These are phyloP conservation scores for Colletotrichum nymphaeae DNA, from an alignment of 2,329 filamentous ascomycete species.

Conservation along the genomic window DNA sequence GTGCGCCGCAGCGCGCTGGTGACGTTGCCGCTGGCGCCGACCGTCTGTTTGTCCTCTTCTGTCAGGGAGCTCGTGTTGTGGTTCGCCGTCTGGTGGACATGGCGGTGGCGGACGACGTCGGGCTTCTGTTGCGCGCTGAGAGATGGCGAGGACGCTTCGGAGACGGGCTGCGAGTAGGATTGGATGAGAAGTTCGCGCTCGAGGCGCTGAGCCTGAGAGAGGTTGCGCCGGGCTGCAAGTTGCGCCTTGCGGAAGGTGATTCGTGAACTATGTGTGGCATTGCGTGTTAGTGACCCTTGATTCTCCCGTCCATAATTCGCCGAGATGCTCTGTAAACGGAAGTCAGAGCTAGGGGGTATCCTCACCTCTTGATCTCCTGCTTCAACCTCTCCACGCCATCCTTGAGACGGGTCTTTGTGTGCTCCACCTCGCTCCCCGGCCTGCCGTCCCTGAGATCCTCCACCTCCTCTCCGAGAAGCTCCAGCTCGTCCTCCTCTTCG, in stretches of 20 bases:
- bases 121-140: conserved; percentile 40
- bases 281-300: conserved; percentile 19
- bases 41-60: conserved; percentile 77
- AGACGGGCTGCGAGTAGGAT: conserved; percentile 63
- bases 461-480: conserved; percentile 82
- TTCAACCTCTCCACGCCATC: conserved; percentile 75
- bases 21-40: conserved; percentile 84
- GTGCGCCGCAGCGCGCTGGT: conserved; percentile 86
- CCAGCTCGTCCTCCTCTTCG: conserved; percentile 85
- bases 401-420: conserved; percentile 73
- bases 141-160: conserved; percentile 46
- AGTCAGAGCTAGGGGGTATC: background rate
- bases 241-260: conserved; percentile 85
- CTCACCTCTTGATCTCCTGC: conserved; percentile 78
- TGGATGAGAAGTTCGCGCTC: conserved; percentile 83
- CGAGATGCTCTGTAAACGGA: too few relatives aligned
- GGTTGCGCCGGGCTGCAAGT: conserved; percentile 79
- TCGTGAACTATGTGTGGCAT: conserved; percentile 59
- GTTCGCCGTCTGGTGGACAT: conserved; percentile 40
- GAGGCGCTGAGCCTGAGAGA: conserved; percentile 77
- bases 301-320: conserved; percentile 26
- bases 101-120: conserved; percentile 41
- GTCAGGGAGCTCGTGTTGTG: conserved; percentile 52
- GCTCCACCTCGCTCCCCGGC: conserved; percentile 65
- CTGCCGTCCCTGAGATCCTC: conserved; percentile 71